Evolutionary conservation across 1,284 basidiomycete genomes (phyloP).

Genomic region (Ustilago hordei): DNA sequence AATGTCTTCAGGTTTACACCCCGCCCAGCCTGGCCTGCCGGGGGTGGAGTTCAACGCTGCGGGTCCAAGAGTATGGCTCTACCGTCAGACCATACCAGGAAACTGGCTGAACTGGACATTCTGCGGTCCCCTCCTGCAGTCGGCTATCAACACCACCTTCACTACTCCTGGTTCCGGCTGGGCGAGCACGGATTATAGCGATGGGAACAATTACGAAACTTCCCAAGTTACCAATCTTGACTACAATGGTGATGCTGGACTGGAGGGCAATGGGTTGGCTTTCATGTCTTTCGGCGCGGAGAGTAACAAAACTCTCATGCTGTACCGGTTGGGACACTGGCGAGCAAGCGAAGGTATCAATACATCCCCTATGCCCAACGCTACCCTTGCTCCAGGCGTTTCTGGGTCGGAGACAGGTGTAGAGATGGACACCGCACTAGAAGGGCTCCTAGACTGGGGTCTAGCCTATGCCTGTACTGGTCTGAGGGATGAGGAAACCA

Average conservation of each 20-base stretch:
- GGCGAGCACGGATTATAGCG: constrained; percentile 22
- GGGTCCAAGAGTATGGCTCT: constrained; percentile 31
- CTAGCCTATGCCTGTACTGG: constrained; percentile 43
- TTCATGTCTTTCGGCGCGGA: constrained; percentile 34
- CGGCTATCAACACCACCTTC: constrained; percentile 29
- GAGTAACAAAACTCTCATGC: constrained; percentile 34
- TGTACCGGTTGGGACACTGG: constrained; percentile 43
- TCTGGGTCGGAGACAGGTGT: constrained; percentile 11
- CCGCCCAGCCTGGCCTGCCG: constrained; percentile 11
- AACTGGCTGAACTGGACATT: constrained; percentile 39
- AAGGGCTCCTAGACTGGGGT: constrained; percentile 37
- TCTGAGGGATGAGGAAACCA: constrained; percentile 7
- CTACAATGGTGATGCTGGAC: constrained; percentile 20
- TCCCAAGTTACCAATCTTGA: constrained; percentile 24
- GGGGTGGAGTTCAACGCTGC: constrained; percentile 20
- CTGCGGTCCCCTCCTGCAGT: constrained; percentile 20
- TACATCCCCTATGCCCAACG: constrained; percentile 9
- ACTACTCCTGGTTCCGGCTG: constrained; percentile 29
- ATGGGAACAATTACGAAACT: constrained; percentile 42
- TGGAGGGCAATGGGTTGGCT: constrained; percentile 13
- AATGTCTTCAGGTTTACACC: constrained; percentile 26
- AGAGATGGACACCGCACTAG: constrained; percentile 22
- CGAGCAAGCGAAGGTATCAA: constrained; percentile 1
- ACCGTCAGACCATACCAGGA: constrained; percentile 23
- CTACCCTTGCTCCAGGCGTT: constrained; percentile 17